Evolutionary conservation across 2,329 filamentous ascomycete species (phyloP).

Genomic region (Leptosphaerulina australis): DNA sequence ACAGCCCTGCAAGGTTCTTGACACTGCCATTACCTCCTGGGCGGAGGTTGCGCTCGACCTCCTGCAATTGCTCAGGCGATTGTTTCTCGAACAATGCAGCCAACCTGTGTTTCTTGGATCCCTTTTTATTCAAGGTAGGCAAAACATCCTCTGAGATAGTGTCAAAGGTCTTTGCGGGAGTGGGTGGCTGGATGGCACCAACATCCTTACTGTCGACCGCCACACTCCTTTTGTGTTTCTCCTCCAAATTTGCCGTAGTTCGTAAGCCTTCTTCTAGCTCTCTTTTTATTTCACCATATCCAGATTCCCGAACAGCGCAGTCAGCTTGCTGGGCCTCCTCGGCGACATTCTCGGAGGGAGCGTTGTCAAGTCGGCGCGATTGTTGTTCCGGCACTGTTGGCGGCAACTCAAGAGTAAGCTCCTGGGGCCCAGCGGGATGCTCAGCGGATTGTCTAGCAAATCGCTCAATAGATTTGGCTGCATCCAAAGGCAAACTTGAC

Average conservation of each 20-base stretch:
- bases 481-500: constrained; percentile 1
- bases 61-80: constrained; percentile 15
- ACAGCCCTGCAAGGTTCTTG: constrained; percentile 32
- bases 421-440: not conserved
- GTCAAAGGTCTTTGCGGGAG: constrained; percentile 11
- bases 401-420: not conserved
- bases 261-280: not conserved
- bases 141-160: constrained; percentile 18
- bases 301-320: not conserved
- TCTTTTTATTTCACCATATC: not conserved
- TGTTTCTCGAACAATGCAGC: constrained; percentile 42
- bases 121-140: constrained; percentile 44
- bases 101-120: constrained; percentile 47
- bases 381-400: not conserved
- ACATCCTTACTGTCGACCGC: not conserved
- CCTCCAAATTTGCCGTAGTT: not conserved
- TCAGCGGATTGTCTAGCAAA: too few relatives aligned
- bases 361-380: not conserved
- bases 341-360: not conserved
- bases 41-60: constrained; percentile 21
- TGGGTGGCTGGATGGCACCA: not conserved
- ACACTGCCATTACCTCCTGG: constrained; percentile 28
- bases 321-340: not conserved
- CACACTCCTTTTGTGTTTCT: not conserved
- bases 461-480: too few relatives aligned